phyloP scores from a whole-genome alignment of 2,329 filamentous ascomycete species.

The Chaetomium sp. region DNA sequence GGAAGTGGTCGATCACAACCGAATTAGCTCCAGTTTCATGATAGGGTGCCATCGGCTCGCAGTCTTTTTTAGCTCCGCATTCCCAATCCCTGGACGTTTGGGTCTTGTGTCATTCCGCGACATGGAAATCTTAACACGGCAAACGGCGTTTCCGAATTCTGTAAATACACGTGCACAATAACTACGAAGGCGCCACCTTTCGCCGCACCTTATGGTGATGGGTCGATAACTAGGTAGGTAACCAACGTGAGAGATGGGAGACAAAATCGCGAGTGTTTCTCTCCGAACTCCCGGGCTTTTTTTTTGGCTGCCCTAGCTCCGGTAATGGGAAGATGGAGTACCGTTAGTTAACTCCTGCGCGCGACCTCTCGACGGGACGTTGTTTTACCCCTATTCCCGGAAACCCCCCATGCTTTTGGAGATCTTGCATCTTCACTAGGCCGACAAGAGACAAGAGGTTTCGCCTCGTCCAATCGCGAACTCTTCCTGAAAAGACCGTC shows the following conservation, averaged over 20 bases:
- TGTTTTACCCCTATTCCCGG: conserved; percentile 8
- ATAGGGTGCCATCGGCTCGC: conserved; percentile 12
- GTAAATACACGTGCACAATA: background rate
- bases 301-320: background rate
- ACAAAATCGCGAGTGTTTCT: background rate
- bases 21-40: conserved; percentile 18
- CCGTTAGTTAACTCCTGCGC: too few relatives aligned
- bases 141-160: background rate
- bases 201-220: background rate
- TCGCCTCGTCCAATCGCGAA: conserved; percentile 20
- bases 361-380: too few relatives aligned
- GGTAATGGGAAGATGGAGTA: background rate
- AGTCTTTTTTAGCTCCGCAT: conserved; percentile 9
- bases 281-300: background rate
- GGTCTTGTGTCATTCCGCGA: conserved; percentile 11
- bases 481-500: conserved; percentile 12
- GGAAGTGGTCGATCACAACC: conserved; percentile 20
- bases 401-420: background rate
- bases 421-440: conserved; percentile 13
- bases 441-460: conserved; percentile 15
- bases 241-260: background rate
- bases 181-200: background rate
- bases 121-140: background rate
- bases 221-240: too few relatives aligned
- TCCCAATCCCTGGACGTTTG: conserved; percentile 6